Base-by-base conservation (phyloP, 1,139 yeast genomes). In the Debaryomyces singareniensis region DNA sequence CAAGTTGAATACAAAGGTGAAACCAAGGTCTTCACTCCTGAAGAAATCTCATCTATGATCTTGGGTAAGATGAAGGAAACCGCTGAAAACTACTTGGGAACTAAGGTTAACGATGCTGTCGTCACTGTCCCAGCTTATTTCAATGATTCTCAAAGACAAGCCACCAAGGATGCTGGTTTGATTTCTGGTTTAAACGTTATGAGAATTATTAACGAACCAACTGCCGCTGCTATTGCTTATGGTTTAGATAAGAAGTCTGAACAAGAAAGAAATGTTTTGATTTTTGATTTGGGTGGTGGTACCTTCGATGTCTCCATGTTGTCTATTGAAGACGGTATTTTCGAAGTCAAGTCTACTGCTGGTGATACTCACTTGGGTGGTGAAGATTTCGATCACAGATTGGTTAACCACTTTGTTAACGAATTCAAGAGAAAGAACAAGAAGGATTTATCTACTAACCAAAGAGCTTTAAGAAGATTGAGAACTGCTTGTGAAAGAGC, bases 321-420 rank as follows among this genome's bases (percentile, higher is more conserved):
- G 53, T 80, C 89, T 44, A 87, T 87, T 59, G 95, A 87, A 63
- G 96, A 87, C 45, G 96, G 96, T 79, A 86, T 89, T 53, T 87
- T 87, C 68, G 93, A 87, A 65, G 97, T 87, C 55, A 86, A 86
- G 76, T 89, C 96, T 45, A 87, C 97, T 52, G 96, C 96, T 44
- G 97, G 97, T 83, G 96, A 87, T 70, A 87, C 96, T 46, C 96
- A 87, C 68, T 77, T 87, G 72, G 96, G 96, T 75, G 96, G 96
- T 76, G 96, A 87, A 56, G 72, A 66, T 57, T 66, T 58, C 51
- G 72, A 66, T 53, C 55, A 65, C 57, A 61, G 67, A 56, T 62
- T 66, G 43, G 69, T 66, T 33, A 87, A 82, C 64, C 85, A 76
- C 76, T 87, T 89, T 78, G 78, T 78, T 68, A 76, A 78, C 55